Base-by-base conservation (phyloP, 202 grass and related monocot genomes). In the Zoysia matrella region DNA sequence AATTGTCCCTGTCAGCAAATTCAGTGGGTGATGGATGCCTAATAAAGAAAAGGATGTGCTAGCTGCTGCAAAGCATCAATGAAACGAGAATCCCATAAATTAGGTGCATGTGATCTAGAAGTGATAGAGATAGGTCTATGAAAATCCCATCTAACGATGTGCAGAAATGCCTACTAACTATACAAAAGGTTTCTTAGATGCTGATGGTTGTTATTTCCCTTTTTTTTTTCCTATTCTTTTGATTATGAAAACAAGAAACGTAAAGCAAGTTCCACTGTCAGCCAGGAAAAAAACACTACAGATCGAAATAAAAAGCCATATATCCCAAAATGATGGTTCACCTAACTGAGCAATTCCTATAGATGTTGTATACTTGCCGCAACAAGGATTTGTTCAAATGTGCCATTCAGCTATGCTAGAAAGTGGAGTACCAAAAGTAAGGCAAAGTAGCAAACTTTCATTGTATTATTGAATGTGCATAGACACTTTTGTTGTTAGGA, bases 271-370 rank as follows among this genome's bases (percentile, higher is more conserved):
- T 60, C 45, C 44, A 66, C 14, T 65, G 75, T 62, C 57, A 72
- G 36, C 36, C 75, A 83, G 52, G 52, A 75, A 83, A 86, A 82
- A 65, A 78, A 76, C 75, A 13, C 44, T 72, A 65, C 47, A 76
- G 18, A 57, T 58, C 60, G 22, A 76, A 82, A 83, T n/a, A 80
- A 67, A 84, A 76, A 58, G 80, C 57, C 60, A 47, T 36, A 36
- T 36, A 50, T 45, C 70, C 63, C 62, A 75, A 86, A 71, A 76
- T 3, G 76, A 80, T 80, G 64, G 75, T 53, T 80, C 76, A 87
- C 66, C 80, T 87, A 90, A 89, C 60, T 39, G 41, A 75, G 70
- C 64, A 71, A 76, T 65, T 66, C 7, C 39, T 83, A 75, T 80
- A 75, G 54, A 83, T 52, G 88, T 80, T 52, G 79, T 83, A 69